phyloP scores from a whole-genome alignment of 2,329 filamentous ascomycete genomes.

The Calonectria hongkongensis region DNA sequence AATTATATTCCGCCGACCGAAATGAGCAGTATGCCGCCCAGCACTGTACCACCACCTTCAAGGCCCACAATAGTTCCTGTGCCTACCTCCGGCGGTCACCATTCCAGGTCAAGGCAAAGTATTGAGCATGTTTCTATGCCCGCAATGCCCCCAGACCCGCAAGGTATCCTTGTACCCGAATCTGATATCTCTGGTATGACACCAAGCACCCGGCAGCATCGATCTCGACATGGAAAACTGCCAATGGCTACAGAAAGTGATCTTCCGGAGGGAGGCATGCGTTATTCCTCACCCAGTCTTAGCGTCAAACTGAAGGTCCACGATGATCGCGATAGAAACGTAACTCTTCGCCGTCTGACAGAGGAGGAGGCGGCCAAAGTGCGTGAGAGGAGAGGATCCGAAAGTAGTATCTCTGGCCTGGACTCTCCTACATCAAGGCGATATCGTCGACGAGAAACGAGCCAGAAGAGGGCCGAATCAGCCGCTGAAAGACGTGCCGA shows the following conservation, averaged over 20 bases:
- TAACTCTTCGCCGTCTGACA: conserved; percentile 77
- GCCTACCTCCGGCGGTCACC: conserved; percentile 51
- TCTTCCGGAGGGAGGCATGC: conserved; percentile 59
- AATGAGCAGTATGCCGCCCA: conserved; percentile 33
- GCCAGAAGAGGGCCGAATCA: conserved; percentile 67
- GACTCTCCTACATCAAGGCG: conserved; percentile 68
- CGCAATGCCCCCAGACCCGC: conserved; percentile 71
- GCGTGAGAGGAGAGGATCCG: conserved; percentile 69
- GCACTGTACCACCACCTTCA: conserved; percentile 34
- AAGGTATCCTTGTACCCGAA: conserved; percentile 62
- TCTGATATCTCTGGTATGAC: conserved; percentile 57
- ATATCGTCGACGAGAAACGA: conserved; percentile 71
- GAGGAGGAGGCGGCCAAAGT: conserved; percentile 74
- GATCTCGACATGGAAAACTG: conserved; percentile 67
- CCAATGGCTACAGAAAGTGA: conserved; percentile 68
- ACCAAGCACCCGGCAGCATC: conserved; percentile 60
- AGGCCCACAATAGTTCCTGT: conserved; percentile 49
- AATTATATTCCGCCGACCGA: conserved; percentile 51
- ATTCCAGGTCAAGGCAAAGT: conserved; percentile 65
- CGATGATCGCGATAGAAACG: conserved; percentile 75
- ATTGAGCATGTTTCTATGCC: conserved; percentile 69
- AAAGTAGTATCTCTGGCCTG: conserved; percentile 74
- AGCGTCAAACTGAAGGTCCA: conserved; percentile 77
- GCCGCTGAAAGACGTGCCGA: conserved; percentile 68
- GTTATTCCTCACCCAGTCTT: conserved; percentile 67